Conservation (phyloP, 2,329 filamentous ascomycete species). For the Aspergillus sp. region DNA sequence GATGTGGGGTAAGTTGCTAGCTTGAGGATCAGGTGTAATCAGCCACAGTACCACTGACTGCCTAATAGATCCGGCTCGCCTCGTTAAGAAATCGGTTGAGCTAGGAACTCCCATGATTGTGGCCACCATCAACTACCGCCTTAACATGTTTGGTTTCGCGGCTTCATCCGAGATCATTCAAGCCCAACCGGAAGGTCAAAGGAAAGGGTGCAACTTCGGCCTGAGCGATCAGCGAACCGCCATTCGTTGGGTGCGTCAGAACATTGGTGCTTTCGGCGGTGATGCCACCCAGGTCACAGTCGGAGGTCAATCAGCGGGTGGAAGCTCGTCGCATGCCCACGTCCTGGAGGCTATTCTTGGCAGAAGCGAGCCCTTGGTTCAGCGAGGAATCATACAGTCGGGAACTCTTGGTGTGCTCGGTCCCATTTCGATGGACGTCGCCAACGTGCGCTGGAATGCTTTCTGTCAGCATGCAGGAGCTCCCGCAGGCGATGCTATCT, state of each 20-base stretch:
- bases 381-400: constrained; percentile 6
- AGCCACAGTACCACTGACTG: neutral
- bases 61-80: neutral
- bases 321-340: constrained; percentile 8
- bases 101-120: neutral
- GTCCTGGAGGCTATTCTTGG: neutral
- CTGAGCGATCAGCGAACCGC: neutral
- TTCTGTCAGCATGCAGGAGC: neutral
- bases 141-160: constrained; percentile 5
- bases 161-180: neutral
- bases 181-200: neutral
- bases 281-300: neutral
- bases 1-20: neutral
- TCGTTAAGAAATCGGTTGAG: neutral
- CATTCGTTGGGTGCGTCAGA: neutral
- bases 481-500: neutral
- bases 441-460: neutral
- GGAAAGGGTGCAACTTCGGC: neutral
- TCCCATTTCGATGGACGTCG: neutral
- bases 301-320: constrained; percentile 2
- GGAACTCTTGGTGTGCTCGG: neutral
- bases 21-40: too few relatives aligned
- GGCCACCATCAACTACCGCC: constrained; percentile 1
- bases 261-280: neutral
- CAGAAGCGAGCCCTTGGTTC: neutral